Percentiles rank a stretch among this genome's conserved stretches.
phyloP scores from a whole-genome alignment of 805 yeast genomes.

The Diddensiella transvaalensis region DNA sequence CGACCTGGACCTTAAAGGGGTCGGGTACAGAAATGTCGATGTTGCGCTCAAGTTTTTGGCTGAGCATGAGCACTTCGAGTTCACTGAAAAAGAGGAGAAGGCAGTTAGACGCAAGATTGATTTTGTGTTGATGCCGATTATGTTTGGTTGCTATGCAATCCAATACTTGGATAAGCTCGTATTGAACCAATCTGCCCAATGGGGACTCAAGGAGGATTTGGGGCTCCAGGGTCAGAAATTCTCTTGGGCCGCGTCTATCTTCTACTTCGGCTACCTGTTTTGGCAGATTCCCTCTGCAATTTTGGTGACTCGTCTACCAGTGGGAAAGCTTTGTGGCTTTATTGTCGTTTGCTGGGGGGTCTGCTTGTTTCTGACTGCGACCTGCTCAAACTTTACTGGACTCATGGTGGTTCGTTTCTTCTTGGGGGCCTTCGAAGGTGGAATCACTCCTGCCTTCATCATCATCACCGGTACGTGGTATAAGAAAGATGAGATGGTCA shows the following conservation, averaged over 20 bases:
- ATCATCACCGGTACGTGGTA: constrained; percentile 58
- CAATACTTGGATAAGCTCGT: constrained; percentile 45
- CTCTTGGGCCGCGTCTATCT: constrained; percentile 43
- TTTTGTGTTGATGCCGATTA: constrained; percentile 15
- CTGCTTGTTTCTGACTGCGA: constrained; percentile 16
- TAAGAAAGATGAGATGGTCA: constrained; percentile 44
- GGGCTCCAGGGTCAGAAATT: constrained; percentile 37
- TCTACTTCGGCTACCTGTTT: constrained; percentile 44
- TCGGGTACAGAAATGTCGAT: neutral
- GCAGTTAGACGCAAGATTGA: constrained; percentile 26
- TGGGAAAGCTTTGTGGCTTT: constrained; percentile 16
- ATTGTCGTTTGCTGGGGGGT: constrained; percentile 19
- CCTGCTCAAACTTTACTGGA: constrained; percentile 43
- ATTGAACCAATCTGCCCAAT: constrained; percentile 46
- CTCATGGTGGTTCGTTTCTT: constrained; percentile 45
- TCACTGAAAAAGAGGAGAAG: constrained; percentile 27
- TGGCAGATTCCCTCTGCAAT: constrained; percentile 45
- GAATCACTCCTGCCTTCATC: constrained; percentile 55
- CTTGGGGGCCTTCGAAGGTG: constrained; percentile 50
- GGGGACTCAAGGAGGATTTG: constrained; percentile 44
- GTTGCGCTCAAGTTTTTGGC: neutral
- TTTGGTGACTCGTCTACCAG: constrained; percentile 19
- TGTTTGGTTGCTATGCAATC: constrained; percentile 13
- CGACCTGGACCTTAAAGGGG: neutral
- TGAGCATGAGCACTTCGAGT: constrained; percentile 21